Evolutionary conservation across 805 yeast genomes (phyloP), one percentile per base, ranked within the genome.

Genomic region (Candida awuae): DNA sequence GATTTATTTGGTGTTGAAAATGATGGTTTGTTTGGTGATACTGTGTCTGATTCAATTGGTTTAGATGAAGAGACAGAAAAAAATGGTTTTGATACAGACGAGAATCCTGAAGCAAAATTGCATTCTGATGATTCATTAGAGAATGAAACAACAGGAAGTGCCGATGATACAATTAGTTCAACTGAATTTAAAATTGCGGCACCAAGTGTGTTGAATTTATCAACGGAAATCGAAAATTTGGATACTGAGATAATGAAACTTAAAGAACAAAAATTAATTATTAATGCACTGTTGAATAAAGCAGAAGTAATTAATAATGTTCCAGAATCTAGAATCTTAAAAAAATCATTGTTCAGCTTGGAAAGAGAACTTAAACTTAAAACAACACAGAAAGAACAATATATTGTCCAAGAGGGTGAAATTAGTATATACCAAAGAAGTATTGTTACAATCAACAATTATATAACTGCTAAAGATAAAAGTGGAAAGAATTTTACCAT

Each of bases 291-390:
- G 33, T 57, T 85, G 29, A 65, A 69, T 32, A 90, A 90, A 53
- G 95, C 97, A 0, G 94, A 85, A 50, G 62, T 90, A 23, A 85
- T 94, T 0, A 83, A 85, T 55, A 84, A 84, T 54, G 60, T 71
- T 6, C 68, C 76, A 4, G 92, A 87, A 52, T 61, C 83, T 35
- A 71, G 78, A 41, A 69, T 87, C 33, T 60, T 90, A 46, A 66
- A 64, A 35, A 82, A 80, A 50, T 86, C 96, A 0, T 73, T 74
- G 34, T 48, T 70, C 13, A 75, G 85, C 41, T 66, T 86, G 41
- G 73, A 72, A 26, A 66, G 82, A 43, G 97, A 88, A 52, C 68
- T 86, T n/a, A 75, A 74, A 35, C 56, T 77, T 3, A 83, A 82
- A 48, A 88, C 84, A 51, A 62, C 83, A 26, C 81, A 82, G 45